Evolutionary conservation across 495 filamentous ascomycete genomes (phyloP).

Genomic region (Amphirosellinia nigrospora): DNA sequence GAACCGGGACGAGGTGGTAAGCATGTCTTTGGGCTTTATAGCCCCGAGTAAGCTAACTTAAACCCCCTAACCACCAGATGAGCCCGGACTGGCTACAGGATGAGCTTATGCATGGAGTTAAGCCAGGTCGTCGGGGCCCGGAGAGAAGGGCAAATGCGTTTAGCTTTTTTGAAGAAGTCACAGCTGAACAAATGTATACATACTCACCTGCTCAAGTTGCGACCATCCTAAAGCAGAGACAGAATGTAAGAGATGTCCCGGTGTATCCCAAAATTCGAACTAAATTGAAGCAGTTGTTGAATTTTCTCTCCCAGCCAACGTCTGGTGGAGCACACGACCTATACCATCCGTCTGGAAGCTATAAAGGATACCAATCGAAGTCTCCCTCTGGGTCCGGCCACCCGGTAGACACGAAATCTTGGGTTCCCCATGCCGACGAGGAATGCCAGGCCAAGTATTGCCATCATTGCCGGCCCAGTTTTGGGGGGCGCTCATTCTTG

Average conservation of each 20-base stretch:
- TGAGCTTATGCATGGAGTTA: constrained; percentile 30
- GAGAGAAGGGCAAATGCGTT: constrained; percentile 44
- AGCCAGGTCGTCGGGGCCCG: constrained; percentile 38
- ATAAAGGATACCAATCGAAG: not conserved
- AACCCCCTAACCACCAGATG: constrained; percentile 22
- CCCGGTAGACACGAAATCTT: constrained; percentile 35
- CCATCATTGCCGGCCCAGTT: constrained; percentile 53
- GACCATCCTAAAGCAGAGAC: constrained; percentile 50
- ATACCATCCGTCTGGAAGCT: constrained; percentile 13
- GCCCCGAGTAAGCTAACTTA: not conserved
- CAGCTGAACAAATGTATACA: constrained; percentile 52
- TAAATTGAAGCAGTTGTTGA: constrained; percentile 14
- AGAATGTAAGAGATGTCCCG: constrained; percentile 36
- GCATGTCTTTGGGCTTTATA: not conserved
- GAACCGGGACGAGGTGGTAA: constrained; percentile 36
- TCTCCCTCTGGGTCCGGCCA: constrained; percentile 26
- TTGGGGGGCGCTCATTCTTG: constrained; percentile 51
- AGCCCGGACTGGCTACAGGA: constrained; percentile 27
- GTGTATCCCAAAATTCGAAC: not conserved
- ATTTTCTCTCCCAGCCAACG: constrained; percentile 4
- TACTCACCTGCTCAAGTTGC: constrained; percentile 50
- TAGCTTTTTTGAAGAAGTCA: constrained; percentile 57
- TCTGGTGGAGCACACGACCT: constrained; percentile 14
- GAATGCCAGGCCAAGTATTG: constrained; percentile 63
- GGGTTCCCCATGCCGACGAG: constrained; percentile 43